phyloP scores from a whole-genome alignment of 2,329 filamentous ascomycete genomes.

The Elsinoe necatrix region DNA sequence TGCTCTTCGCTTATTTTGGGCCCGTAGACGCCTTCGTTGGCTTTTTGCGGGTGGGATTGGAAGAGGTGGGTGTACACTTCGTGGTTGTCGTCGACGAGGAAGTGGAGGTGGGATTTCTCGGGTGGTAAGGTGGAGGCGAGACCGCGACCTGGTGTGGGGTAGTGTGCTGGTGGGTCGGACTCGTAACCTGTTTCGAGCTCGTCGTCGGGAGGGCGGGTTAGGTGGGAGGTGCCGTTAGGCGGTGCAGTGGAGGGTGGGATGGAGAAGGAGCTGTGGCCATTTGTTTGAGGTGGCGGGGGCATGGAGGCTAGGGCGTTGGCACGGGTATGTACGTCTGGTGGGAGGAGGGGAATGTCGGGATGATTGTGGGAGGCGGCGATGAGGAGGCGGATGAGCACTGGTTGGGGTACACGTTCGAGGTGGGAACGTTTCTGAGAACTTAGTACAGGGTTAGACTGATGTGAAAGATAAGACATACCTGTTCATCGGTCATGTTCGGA shows the following conservation, averaged over 20 bases:
- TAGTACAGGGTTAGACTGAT: neutral
- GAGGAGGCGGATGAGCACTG: constrained; percentile 56
- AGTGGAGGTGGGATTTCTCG: constrained; percentile 52
- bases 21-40: constrained; percentile 9
- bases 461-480: constrained; percentile 28
- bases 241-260: constrained; percentile 12
- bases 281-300: constrained; percentile 27
- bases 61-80: constrained; percentile 18
- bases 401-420: constrained; percentile 52
- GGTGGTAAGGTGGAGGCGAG: constrained; percentile 45
- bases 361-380: constrained; percentile 53
- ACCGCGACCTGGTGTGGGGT: constrained; percentile 55
- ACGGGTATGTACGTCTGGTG: constrained; percentile 26
- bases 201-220: constrained; percentile 31
- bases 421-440: constrained; percentile 19
- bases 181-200: constrained; percentile 50
- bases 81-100: constrained; percentile 52
- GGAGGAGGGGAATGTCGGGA: constrained; percentile 59
- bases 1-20: constrained; percentile 6
- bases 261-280: constrained; percentile 20
- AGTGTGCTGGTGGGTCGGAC: constrained; percentile 47
- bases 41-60: constrained; percentile 6
- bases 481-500: constrained; percentile 33
- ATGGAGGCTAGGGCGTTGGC: constrained; percentile 18
- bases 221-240: constrained; percentile 15